Base-by-base conservation (phyloP, 345 rosid genomes). In the Lepidium africanum region DNA sequence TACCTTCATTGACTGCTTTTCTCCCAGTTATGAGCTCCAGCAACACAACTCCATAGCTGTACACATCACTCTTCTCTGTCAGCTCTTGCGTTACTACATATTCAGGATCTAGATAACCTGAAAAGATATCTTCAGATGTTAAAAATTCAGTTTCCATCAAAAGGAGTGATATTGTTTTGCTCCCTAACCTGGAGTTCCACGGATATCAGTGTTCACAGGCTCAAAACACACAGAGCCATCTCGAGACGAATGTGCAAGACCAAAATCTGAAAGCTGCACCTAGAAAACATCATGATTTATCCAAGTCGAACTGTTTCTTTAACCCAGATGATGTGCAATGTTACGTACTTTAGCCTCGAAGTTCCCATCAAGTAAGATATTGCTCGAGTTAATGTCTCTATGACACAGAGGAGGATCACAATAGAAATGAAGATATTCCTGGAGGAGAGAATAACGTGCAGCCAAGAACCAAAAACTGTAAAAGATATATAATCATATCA, bases 61-160 rank as follows among this genome's bases (percentile, higher is more conserved):
- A 90, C 10, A 90, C 73, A 72, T 90, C 97, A 57, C 96, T 90
- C 78, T 90, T 93, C 80, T 90, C 90, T 0, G 91, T 93, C 65
- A 90, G 91, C 76, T 93, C 87, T 72, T 85, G 88, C n/a, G 92
- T 88, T 61, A 87, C 73, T 55, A 83, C 81, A 33, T 93, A 93
- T 76, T 90, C 97, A 2, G 97, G 98, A 79, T 90, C 98, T 86
- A 90, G 83, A 65, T 90, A 90, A 69, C 98, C 98, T 92, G 91
- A 42, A 72, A 47, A 6, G 11, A 30, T 30, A 27, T 50, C 17
- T 9, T 1, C 19, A 41, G 11, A 10, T 13, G 10, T 9, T n/a
- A 5, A 16, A 15, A 16, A 12, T n/a, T 53, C 35, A 36, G 64
- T 17, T 38, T 37, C 42, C 36, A 46, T 56, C 59, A 37, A 50